Conservation (phyloP, 1,284 basidiomycete genomes). For the Ceratobasidium papillatum region DNA sequence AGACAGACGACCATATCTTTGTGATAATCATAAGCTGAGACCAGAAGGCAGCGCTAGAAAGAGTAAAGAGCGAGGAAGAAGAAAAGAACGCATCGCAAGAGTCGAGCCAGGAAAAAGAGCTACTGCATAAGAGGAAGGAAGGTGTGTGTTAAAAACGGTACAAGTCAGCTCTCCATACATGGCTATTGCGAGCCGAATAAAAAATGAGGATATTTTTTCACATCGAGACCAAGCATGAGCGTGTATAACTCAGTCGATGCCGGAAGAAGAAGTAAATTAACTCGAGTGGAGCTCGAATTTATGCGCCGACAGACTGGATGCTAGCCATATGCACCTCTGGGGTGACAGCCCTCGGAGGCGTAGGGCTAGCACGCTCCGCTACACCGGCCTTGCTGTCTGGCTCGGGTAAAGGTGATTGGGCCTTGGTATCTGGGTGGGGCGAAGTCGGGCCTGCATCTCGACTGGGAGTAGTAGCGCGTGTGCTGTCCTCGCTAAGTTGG, state of each 20-base stretch:
- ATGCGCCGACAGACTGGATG: constrained; percentile 16
- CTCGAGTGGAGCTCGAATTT: background rate
- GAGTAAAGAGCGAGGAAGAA: background rate
- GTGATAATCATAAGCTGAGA: constrained; percentile 1
- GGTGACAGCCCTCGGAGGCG: background rate
- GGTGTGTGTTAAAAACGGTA: background rate
- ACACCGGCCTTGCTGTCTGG: background rate
- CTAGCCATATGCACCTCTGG: constrained; percentile 13
- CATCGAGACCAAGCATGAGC: background rate
- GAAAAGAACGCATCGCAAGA: background rate
- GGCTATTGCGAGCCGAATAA: constrained; percentile 14
- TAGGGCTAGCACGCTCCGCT: background rate
- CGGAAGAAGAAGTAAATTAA: background rate
- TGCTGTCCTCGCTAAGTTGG: constrained; percentile 29
- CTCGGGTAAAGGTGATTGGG: background rate
- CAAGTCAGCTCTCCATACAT: background rate
- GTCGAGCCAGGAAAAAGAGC: background rate
- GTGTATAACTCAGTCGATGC: constrained; percentile 1
- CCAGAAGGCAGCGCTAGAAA: background rate
- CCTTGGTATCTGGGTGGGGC: background rate
- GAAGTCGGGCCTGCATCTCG: background rate
- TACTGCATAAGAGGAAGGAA: background rate
- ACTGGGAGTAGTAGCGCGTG: constrained; percentile 7
- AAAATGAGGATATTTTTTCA: background rate
- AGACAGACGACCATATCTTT: background rate